Base-by-base conservation (phyloP, 768 basidiomycete species). In the Artomyces pyxidatus region DNA sequence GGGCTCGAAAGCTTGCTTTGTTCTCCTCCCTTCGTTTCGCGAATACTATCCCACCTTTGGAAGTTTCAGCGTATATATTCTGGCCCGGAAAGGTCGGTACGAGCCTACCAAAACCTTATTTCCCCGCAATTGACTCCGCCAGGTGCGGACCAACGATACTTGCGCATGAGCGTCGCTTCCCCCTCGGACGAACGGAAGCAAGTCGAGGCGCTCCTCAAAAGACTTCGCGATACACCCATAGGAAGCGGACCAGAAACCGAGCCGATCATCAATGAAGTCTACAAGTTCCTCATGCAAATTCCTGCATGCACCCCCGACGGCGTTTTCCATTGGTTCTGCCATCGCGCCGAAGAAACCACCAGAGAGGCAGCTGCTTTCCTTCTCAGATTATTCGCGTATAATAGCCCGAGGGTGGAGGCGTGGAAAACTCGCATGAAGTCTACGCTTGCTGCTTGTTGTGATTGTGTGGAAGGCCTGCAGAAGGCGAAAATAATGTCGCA, bases 291-390 rank as follows among this genome's bases (percentile, higher is more conserved):
- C 9, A 74, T 84, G 65, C 65, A 62, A 17, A 66, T 72, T 0
- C 66, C 70, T 3, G 64, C 68, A 42, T 61, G 63, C 40, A 54
- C 65, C 23, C 22, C 14, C 2, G 51, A 49, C 21, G 51, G 45
- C 39, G 53, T 52, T 26, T 51, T 75, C 46, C 92, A 96, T 59
- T 94, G 90, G 89, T 94, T 86, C 62, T 96, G 93, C 63, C 63
- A 68, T 25, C 72, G 74, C 30, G 83, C 82, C 3, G 67, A 76
- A 27, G 61, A 71, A 8, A 67, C 77, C 28, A 81, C 77, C 0
- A 63, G 74, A 8, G 83, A 79, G 50, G 78, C 83, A 2, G 89
- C 93, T 0, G 81, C 80, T 0, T 96, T 93, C 66, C 74, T 89
- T 42, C 69, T 95, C 30, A 78, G 91, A 44, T 65, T 96, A 32